Evolutionary conservation across 176 grass and related monocot genomes (phyloP), one percentile per base, ranked within the genome.

Genomic region (Carex pumila): DNA sequence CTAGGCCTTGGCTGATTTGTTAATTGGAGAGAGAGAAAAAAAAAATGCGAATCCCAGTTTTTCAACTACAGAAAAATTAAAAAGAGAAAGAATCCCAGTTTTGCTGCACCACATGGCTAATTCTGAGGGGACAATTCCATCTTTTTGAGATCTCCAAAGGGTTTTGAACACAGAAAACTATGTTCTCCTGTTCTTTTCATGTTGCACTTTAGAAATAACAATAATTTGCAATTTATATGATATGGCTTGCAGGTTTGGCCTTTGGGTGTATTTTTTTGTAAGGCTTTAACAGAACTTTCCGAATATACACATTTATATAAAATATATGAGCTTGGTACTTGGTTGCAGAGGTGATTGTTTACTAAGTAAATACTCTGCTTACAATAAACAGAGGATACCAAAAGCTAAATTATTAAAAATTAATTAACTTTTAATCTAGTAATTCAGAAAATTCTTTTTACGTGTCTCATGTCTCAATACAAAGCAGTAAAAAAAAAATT

Each of bases 101-200:
- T 53, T 53, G 71, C 18, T 75, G 71, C 43, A 52, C 21, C 71
- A 75, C 47, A 53, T 75, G 68, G 71, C 71, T 75, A 49, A 72
- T 72, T 75, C 71, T 75, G 54, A 15, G 39, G 71, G 45, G 47
- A 75, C 71, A 47, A 53, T 15, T 30, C 10, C 71, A 21, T 18
- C 29, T 75, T 75, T 75, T 72, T 72, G 17, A 72, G 69, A 72
- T 72, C 69, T 72, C 41, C 69, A 19, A 71, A 71, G 71, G 18
- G 10, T 49, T 75, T 75, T 21, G 30, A 53, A 75, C n/a, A 53
- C n/a, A 53, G 11, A 53, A 52, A 52, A 52, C 71, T 53, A 66
- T 66, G 70, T 1, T 73, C n/a, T 52, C 21, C 12, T 53, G 45
- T 52, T 29, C 18, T 54, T 53, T 13, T 31, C 21, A 75, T 54